Base-by-base conservation (phyloP, 805 yeast species). In the Lipomyces orientalis region DNA sequence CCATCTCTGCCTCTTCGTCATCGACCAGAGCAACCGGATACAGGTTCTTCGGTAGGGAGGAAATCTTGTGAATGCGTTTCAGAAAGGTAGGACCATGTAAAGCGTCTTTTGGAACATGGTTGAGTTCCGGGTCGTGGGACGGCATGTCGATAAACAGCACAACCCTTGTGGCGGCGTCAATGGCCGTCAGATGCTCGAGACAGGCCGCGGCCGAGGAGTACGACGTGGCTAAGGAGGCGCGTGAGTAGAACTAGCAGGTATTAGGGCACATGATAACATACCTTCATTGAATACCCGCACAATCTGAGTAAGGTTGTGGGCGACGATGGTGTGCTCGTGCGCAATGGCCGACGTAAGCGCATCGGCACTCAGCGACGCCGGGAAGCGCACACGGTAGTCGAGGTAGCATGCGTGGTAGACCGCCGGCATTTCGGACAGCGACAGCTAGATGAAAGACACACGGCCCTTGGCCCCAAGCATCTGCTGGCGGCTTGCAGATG, bases 1-100 rank as follows among this genome's bases (percentile, higher is more conserved):
- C 25, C 64, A 65, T 59, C 12, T 57, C 63, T 1, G 64, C 29
- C 58, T 62, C 65, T 33, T 65, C 69, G 58, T 65, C 66, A 52
- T 62, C 67, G 49, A 68, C 71, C 19, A 68, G 39, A 10, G 71
- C 67, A 12, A 68, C 65, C 22, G 65, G 58, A 2, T 62, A 55
- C 8, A 65, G 35, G 25, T 43, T 16, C n/a, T 46, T 49, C 12
- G 59, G 33, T 33, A 12, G 5, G n/a, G 35, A 10, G 49, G 29
- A 52, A 7, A 34, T 33, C 31, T n/a, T 19, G n/a, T n/a, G 61
- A 29, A 58, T 34, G 19, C 19, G 60, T 8, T 16, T 3, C 34
- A 62, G 58, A 9, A 65, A 39, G 56, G 9, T 46, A n/a, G 25
- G 54, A 12, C 57, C 58, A 29, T 54, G 19, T 14, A 43, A 49